Evolutionary conservation across 192 early-diverging fungal genomes (phyloP).

Genomic region (Glomus cerebriforme): DNA sequence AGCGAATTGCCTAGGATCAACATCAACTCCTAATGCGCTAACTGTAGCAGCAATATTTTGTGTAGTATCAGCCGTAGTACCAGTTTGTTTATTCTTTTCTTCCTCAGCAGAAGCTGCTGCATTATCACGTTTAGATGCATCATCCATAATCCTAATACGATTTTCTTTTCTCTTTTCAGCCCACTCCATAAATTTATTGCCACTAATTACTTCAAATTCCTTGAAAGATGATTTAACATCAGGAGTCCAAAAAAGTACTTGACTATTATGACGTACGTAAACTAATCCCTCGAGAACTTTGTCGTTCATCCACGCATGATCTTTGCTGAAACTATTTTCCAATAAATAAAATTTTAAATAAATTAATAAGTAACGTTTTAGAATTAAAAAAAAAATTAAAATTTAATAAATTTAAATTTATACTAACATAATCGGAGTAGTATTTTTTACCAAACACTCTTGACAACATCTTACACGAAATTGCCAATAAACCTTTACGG

Average conservation of each 20-base stretch:
- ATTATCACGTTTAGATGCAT: background rate
- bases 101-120: slow-evolving; percentile 9
- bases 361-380: background rate
- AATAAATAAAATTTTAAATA: background rate
- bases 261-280: slow-evolving; percentile 12
- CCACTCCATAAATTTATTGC: background rate
- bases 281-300: background rate
- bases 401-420: background rate
- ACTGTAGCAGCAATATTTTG: background rate
- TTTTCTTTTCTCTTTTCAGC: background rate
- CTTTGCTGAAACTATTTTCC: background rate
- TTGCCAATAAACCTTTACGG: slow-evolving; percentile 25
- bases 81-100: slow-evolving; percentile 10
- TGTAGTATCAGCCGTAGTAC: slow-evolving; percentile 4
- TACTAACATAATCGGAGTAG: slow-evolving; percentile 5
- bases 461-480: slow-evolving; percentile 26
- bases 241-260: slow-evolving; percentile 16
- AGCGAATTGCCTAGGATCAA: slow-evolving; percentile 11
- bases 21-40: slow-evolving; percentile 7
- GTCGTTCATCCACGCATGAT: slow-evolving; percentile 1
- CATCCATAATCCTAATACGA: slow-evolving; percentile 18
- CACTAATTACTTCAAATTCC: slow-evolving; percentile 18
- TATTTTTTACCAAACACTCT: slow-evolving; percentile 18
- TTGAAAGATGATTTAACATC: slow-evolving; percentile 16
- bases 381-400: background rate